A percentile compares a stretch with the other conserved stretches of the same genome.
These are phyloP conservation scores for Peniophora sp. DNA, from an alignment of 1,284 basidiomycete species.

Conservation along the genomic window DNA sequence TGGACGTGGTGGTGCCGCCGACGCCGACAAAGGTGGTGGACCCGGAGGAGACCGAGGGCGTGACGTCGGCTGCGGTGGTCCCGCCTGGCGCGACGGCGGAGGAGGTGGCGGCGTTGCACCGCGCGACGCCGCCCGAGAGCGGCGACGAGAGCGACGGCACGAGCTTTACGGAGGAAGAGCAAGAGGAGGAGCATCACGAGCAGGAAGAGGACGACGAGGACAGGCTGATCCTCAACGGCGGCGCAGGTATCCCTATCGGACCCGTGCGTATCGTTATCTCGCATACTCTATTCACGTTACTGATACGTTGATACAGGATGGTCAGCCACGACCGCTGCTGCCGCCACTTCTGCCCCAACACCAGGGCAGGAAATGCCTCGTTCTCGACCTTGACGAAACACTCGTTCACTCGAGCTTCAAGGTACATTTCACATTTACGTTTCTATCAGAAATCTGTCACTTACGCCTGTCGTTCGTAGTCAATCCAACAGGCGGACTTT, in stretches of 20 bases:
- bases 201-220: slow-evolving; percentile 74
- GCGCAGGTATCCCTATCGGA: slow-evolving; percentile 76
- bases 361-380: slow-evolving; percentile 83
- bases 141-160: slow-evolving; percentile 36
- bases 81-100: slow-evolving; percentile 61
- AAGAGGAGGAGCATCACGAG: slow-evolving; percentile 34
- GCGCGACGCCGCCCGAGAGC: slow-evolving; percentile 24
- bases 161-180: slow-evolving; percentile 38
- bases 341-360: slow-evolving; percentile 71
- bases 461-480: slow-evolving; percentile 37
- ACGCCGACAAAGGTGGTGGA: slow-evolving; percentile 39
- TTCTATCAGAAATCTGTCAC: slow-evolving; percentile 5
- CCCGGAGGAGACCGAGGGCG: slow-evolving; percentile 50
- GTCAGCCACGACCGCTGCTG: slow-evolving; percentile 75
- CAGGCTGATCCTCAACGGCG: slow-evolving; percentile 70
- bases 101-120: slow-evolving; percentile 25
- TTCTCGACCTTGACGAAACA: slow-evolving; percentile 94
- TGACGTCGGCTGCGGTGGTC: slow-evolving; percentile 63
- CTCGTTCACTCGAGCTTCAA: slow-evolving; percentile 92
- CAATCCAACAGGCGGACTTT: slow-evolving; percentile 94
- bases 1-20: slow-evolving; percentile 42
- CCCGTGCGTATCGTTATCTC: slow-evolving; percentile 40
- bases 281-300: background rate
- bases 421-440: slow-evolving; percentile 32
- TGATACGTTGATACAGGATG: slow-evolving; percentile 49